phyloP scores from a whole-genome alignment of 305 asterid species.

The Solanum chacoense region DNA sequence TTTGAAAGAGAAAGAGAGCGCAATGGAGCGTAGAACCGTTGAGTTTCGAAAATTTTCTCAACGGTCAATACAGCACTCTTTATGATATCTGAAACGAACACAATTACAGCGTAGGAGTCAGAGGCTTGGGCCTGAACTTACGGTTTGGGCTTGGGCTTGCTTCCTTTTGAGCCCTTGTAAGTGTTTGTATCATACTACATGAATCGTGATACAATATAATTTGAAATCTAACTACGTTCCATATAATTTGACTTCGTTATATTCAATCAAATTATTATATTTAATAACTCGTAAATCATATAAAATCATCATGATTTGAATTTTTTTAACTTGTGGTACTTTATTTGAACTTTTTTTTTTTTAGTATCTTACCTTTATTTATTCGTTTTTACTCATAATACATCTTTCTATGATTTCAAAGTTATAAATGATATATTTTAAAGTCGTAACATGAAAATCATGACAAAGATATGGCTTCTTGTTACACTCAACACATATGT shows the following conservation, averaged over 20 bases:
- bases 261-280: background rate
- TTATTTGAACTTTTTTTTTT: background rate
- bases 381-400: background rate
- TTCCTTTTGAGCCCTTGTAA: background rate
- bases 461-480: background rate
- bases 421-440: background rate
- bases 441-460: background rate
- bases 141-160: background rate
- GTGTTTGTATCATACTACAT: background rate
- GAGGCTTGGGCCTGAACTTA: background rate
- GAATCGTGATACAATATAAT: too few relatives aligned
- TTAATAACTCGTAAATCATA: background rate
- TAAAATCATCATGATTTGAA: background rate
- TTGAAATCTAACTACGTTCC: background rate
- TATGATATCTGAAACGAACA: background rate
- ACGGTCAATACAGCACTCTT: conserved; percentile 30
- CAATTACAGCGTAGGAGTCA: background rate
- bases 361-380: background rate
- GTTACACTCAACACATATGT: background rate
- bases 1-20: background rate
- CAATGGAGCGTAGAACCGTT: background rate
- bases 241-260: background rate
- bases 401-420: background rate
- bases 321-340: background rate
- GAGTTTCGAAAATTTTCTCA: conserved; percentile 7